Percentiles rank a stretch among this genome's conserved stretches.
Evolutionary conservation across 352 stramenopile species (phyloP).

Genomic region (Pythium rishiriense): DNA sequence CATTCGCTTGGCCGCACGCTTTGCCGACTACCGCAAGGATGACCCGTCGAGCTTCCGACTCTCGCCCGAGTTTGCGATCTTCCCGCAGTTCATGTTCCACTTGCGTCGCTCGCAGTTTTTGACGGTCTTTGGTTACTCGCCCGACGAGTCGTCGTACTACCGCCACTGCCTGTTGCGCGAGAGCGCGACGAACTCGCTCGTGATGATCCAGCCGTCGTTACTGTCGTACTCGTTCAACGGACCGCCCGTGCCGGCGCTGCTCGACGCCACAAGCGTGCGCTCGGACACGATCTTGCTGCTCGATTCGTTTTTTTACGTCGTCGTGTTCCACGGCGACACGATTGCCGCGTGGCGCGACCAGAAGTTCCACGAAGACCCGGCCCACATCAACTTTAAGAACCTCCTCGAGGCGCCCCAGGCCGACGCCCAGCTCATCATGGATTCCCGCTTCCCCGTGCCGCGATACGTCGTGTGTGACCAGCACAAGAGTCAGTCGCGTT

Average conservation of each 20-base stretch:
- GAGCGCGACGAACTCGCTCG: constrained; percentile 97
- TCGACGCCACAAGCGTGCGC: constrained; percentile 92
- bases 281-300: constrained; percentile 98
- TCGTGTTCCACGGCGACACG: constrained; percentile 99
- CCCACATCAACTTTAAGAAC: constrained; percentile 98
- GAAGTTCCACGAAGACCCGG: constrained; percentile 93
- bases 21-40: constrained; percentile 98
- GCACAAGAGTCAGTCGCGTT: constrained; percentile 98
- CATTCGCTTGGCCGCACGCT: constrained; percentile 98
- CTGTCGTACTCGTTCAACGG: constrained; percentile 97
- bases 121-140: constrained; percentile 98
- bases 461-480: constrained; percentile 99
- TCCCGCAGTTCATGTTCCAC: constrained; percentile 99
- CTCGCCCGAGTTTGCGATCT: constrained; percentile 97
- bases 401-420: constrained; percentile 97
- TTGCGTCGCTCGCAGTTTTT: constrained; percentile 98
- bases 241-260: constrained; percentile 85
- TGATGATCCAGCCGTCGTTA: constrained; percentile 99
- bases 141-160: constrained; percentile 98
- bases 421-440: constrained; percentile 99
- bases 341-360: constrained; percentile 98
- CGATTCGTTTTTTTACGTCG: constrained; percentile 99
- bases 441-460: constrained; percentile 97
- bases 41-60: constrained; percentile 97
- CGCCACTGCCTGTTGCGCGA: constrained; percentile 94